Evolutionary conservation across 352 stramenopile species (phyloP).

Genomic region (Phytophthora sojae): DNA sequence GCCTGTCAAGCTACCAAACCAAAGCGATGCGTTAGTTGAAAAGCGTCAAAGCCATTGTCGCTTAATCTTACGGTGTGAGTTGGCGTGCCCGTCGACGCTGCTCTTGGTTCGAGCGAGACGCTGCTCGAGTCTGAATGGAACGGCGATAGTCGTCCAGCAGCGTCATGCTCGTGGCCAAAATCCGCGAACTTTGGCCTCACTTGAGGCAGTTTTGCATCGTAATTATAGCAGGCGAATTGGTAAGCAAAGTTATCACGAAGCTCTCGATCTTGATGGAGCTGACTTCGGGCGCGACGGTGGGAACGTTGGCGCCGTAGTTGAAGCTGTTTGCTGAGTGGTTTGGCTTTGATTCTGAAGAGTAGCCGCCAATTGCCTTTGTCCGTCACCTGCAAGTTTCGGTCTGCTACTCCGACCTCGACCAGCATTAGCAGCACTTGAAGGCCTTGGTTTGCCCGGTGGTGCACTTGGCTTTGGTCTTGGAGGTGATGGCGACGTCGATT

Average conservation of each 20-base stretch:
- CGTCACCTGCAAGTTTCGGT: conserved; percentile 11
- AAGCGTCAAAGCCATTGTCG: background rate
- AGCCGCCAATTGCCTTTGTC: conserved; percentile 15
- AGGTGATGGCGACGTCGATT: background rate
- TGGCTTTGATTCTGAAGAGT: conserved; percentile 11
- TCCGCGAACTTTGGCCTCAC: background rate
- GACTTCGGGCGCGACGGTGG: conserved; percentile 27
- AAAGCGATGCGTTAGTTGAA: background rate
- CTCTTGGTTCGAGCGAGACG: conserved; percentile 23
- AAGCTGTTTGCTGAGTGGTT: background rate
- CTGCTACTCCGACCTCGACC: background rate
- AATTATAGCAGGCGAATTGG: conserved; percentile 29
- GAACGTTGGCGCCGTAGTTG: conserved; percentile 5
- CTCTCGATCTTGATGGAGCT: conserved; percentile 22
- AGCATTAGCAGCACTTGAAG: conserved; percentile 17
- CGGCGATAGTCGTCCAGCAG: conserved; percentile 73
- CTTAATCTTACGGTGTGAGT: conserved; percentile 51
- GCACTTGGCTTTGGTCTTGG: background rate
- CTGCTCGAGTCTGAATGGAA: conserved; percentile 47
- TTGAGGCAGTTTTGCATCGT: conserved; percentile 11
- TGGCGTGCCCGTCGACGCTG: conserved; percentile 38
- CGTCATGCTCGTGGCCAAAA: conserved; percentile 48
- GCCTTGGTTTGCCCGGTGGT: background rate
- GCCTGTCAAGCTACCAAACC: conserved; percentile 15
- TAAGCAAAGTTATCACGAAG: background rate